A percentile compares a stretch with the other conserved stretches of the same genome.
Conservation (phyloP, 2,329 filamentous ascomycete species). For the Fusarium sp. region DNA sequence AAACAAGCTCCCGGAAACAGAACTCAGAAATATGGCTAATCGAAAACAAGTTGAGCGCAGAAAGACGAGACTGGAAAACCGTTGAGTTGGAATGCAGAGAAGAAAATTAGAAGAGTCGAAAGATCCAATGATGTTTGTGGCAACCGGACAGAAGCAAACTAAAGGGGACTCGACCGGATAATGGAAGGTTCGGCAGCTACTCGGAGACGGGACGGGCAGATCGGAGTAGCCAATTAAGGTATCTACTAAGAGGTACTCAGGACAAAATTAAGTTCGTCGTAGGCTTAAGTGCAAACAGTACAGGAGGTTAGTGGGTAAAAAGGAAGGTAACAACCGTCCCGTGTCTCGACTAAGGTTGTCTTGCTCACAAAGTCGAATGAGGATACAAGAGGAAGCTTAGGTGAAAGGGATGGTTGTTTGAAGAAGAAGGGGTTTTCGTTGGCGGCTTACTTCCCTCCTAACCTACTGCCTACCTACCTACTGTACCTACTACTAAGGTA, state of each 20-base stretch:
- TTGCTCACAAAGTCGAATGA: neutral
- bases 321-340: neutral
- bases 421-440: slow-evolving; percentile 22
- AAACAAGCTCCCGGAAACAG: neutral
- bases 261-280: neutral
- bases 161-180: slow-evolving; percentile 36
- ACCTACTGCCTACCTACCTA: neutral
- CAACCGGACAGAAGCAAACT: slow-evolving; percentile 22
- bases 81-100: slow-evolving; percentile 23
- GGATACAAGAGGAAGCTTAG: slow-evolving; percentile 1
- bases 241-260: neutral
- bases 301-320: neutral
- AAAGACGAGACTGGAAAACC: neutral
- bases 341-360: neutral
- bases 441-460: neutral
- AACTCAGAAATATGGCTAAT: neutral
- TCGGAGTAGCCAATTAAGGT: neutral
- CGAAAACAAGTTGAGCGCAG: slow-evolving; percentile 1
- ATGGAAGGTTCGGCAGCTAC: slow-evolving; percentile 27
- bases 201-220: slow-evolving; percentile 14
- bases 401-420: slow-evolving; percentile 19
- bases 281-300: neutral
- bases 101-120: slow-evolving; percentile 18
- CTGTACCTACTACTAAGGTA: neutral
- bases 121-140: slow-evolving; percentile 27